These are phyloP conservation scores for Zygosaccharomyces sapae DNA, from an alignment of 1,139 yeast genomes.

Conservation along the genomic window DNA sequence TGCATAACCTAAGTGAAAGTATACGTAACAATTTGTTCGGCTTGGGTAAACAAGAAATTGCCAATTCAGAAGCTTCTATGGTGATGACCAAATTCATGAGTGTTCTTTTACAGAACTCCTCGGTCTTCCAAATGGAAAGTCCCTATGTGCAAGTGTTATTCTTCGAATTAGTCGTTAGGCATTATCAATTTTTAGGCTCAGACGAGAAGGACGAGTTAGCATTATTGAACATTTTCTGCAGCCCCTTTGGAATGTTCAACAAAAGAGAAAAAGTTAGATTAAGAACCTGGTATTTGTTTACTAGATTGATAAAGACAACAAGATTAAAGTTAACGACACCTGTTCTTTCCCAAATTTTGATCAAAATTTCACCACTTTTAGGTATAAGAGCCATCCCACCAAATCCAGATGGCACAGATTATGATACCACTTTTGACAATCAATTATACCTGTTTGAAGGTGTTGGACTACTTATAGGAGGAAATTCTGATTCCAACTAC, in stretches of 20 bases:
- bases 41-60: conserved; percentile 59
- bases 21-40: conserved; percentile 69
- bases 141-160: conserved; percentile 75
- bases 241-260: conserved; percentile 78
- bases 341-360: conserved; percentile 48
- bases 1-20: conserved; percentile 74
- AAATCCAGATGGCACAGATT: conserved; percentile 52
- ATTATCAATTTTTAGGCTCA: conserved; percentile 59
- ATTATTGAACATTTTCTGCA: conserved; percentile 68
- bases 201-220: conserved; percentile 49
- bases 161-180: conserved; percentile 82
- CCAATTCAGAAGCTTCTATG: conserved; percentile 56
- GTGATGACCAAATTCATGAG: conserved; percentile 54
- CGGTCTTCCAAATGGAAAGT: conserved; percentile 53
- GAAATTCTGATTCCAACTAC: conserved; percentile 42
- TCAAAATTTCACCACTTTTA: conserved; percentile 50
- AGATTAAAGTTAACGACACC: conserved; percentile 58
- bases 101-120: conserved; percentile 42
- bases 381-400: conserved; percentile 55
- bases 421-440: conserved; percentile 64
- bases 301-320: conserved; percentile 73
- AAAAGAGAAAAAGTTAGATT: conserved; percentile 65
- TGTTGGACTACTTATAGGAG: conserved; percentile 56
- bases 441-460: conserved; percentile 84
- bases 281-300: conserved; percentile 87